Evolutionary conservation across 1,284 basidiomycete genomes (phyloP), one percentile per base, ranked within the genome.

Genomic region (Microbotryomycetes sp.): DNA sequence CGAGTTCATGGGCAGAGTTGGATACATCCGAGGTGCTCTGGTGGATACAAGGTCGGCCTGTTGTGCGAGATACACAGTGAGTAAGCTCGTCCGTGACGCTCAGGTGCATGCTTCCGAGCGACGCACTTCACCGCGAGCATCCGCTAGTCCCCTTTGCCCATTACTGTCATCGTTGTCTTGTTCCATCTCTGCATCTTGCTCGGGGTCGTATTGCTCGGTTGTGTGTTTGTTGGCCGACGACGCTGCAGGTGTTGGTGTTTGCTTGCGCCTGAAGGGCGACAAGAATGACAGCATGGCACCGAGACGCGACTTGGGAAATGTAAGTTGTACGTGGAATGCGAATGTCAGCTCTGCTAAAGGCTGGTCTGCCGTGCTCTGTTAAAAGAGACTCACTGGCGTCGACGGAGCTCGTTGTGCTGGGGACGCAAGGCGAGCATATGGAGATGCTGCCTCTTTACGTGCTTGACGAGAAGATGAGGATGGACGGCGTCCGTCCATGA

Each of bases 261-360:
- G 23, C 7, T 48, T 19, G 2, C 51, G 55, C 4, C 60, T 30
- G 48, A 65, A 65, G 6, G 64, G 64, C 49, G 64, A 65, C 14
- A 65, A 49, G 52, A 62, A 65, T 4, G 58, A 58, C 4, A 65
- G 48, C 6, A 65, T 30, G 30, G 49, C 59, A 5, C 60, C 49
- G 32, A 65, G 29, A 3, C 64, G 60, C 1, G 60, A 62, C 64
- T 63, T 16, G 15, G 22, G 47, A 25, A 3, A 19, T 6, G 22
- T 2, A 26, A 6, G 7, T 7, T 19, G 15, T 28, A 6, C 1
- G 6, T 5, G 6, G 36, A 47, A 28, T 14, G 19, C 6, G 23
- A 26, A n/a, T 6, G 32, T 14, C 19, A 28, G 16, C 14, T 36
- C 32, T 45, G 36, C 12, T 7, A 26, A 14, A 46, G 26, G 14